A percentile compares a stretch with the other conserved stretches of the same genome.
phyloP scores from a whole-genome alignment of 148 eudicot species.

The Rhododendron kiyosumense region DNA sequence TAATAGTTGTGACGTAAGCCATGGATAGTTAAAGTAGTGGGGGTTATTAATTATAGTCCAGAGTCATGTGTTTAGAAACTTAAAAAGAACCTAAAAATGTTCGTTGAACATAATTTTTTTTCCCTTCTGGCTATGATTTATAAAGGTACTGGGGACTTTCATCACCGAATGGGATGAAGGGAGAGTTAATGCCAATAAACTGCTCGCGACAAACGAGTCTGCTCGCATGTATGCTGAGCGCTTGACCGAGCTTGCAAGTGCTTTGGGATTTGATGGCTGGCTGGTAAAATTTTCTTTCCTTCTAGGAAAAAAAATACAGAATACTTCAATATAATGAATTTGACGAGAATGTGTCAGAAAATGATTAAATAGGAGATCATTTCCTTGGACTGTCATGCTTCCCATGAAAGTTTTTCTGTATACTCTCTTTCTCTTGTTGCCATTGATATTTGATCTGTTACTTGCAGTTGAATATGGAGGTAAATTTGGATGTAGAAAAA shows the following conservation, averaged over 20 bases:
- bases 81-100: background rate
- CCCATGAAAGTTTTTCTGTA: background rate
- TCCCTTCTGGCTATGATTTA: background rate
- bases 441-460: constrained; percentile 6
- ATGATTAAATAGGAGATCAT: background rate
- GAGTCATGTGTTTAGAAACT: background rate
- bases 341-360: background rate
- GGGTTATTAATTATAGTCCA: background rate
- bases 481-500: constrained; percentile 39
- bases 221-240: constrained; percentile 81
- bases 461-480: constrained; percentile 87
- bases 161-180: constrained; percentile 93
- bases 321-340: background rate
- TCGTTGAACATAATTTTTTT: constrained; percentile 6
- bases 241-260: constrained; percentile 73
- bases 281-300: constrained; percentile 50
- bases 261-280: constrained; percentile 97
- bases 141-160: constrained; percentile 90
- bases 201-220: constrained; percentile 59
- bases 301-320: background rate
- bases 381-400: background rate
- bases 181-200: constrained; percentile 32
- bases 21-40: too few species aligned
- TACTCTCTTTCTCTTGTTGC: background rate
- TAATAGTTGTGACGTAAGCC: too few species aligned